Conservation (phyloP, 2,329 filamentous ascomycete genomes). For the Aphanocladium album region DNA sequence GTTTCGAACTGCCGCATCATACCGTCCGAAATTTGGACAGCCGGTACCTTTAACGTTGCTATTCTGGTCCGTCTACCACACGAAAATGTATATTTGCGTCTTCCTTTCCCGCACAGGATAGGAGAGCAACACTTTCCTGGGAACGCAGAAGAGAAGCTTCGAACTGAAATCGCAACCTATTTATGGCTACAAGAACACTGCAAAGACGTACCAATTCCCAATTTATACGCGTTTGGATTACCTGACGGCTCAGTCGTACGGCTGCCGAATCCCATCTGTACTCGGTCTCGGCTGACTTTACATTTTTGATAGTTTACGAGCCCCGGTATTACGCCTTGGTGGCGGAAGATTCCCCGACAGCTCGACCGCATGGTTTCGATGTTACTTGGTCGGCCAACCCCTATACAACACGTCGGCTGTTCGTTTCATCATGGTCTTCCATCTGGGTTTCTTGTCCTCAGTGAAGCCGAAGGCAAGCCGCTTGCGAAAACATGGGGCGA, state of each 20-base stretch:
- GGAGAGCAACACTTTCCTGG: constrained; percentile 8
- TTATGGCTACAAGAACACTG: constrained; percentile 24
- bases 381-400: background rate
- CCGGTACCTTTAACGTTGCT: background rate
- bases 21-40: background rate
- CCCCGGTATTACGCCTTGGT: background rate
- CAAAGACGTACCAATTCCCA: constrained; percentile 21
- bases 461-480: background rate
- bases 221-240: constrained; percentile 24
- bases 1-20: background rate
- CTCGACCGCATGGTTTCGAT: background rate
- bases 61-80: background rate
- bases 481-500: background rate
- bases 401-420: background rate
- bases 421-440: background rate
- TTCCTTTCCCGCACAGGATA: background rate
- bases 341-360: background rate
- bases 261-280: background rate
- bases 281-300: background rate
- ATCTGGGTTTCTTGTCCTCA: background rate
- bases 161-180: constrained; percentile 24
- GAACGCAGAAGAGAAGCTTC: constrained; percentile 25
- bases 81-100: background rate
- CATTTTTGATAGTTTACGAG: background rate
- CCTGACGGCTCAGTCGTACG: constrained; percentile 17